Evolutionary conservation across 768 basidiomycete species (phyloP).

Genomic region (Suillus paluster): DNA sequence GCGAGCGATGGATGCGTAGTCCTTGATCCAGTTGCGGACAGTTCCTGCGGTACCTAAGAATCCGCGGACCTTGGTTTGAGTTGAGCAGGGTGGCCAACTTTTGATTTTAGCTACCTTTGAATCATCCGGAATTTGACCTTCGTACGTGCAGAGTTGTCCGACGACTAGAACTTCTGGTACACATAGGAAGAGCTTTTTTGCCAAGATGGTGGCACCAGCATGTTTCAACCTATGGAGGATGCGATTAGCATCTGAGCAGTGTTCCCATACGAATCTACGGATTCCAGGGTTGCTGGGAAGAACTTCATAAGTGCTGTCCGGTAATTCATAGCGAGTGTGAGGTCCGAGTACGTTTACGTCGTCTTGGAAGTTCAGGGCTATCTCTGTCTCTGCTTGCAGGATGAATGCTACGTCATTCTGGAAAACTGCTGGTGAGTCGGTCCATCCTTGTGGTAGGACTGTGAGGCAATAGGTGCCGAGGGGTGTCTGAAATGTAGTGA

Average conservation of each 20-base stretch:
- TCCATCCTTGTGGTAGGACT: too few relatives aligned
- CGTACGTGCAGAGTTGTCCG: conserved; percentile 42
- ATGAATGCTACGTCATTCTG: too few relatives aligned
- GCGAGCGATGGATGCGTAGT: conserved; percentile 27
- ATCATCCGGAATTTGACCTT: conserved; percentile 37
- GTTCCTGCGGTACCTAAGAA: conserved; percentile 11
- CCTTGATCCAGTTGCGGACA: conserved; percentile 33
- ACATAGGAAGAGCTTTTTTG: conserved; percentile 37
- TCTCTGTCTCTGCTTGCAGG: too few relatives aligned
- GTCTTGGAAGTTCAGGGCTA: too few relatives aligned
- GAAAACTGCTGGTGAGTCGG: too few relatives aligned
- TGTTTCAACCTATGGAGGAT: conserved; percentile 29
- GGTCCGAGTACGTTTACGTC: too few relatives aligned
- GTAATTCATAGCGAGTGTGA: too few relatives aligned
- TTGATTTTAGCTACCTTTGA: conserved; percentile 28
- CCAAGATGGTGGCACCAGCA: conserved; percentile 42
- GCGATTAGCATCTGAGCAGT: conserved; percentile 26
- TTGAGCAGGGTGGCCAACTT: conserved; percentile 32
- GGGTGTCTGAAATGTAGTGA: too few relatives aligned
- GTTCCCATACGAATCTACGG: conserved; percentile 30
- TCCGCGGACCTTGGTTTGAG: conserved; percentile 20
- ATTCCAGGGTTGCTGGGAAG: too few relatives aligned
- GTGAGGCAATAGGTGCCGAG: too few relatives aligned
- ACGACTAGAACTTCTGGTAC: conserved; percentile 35
- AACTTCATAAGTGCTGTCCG: too few relatives aligned